Evolutionary conservation across 164 flowering plant genomes (phyloP).

Genomic region (Sextonia rubra): DNA sequence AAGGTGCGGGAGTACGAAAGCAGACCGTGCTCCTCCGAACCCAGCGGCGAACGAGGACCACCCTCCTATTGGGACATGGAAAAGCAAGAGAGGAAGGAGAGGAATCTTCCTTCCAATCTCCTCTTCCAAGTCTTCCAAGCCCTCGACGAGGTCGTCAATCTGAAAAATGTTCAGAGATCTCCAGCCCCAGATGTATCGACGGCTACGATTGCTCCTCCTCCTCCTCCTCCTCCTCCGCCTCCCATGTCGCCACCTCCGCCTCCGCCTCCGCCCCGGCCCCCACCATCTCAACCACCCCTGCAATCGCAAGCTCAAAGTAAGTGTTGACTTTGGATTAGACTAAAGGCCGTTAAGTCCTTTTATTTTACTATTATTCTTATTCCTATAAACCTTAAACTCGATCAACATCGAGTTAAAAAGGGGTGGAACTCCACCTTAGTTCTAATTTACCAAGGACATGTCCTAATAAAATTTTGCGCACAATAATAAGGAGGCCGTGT

Average conservation of each 20-base stretch:
- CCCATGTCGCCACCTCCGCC: slow-evolving; percentile 8
- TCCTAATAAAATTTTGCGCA: no score
- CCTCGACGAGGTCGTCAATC: slow-evolving; percentile 27
- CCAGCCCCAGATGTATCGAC: neutral
- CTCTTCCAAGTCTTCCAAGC: slow-evolving; percentile 25
- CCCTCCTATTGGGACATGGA: slow-evolving; percentile 35
- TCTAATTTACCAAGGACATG: no score
- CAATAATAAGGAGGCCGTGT: no score
- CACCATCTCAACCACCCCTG: slow-evolving; percentile 9
- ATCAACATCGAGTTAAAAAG: no score
- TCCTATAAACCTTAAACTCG: no score
- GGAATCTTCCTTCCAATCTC: slow-evolving; percentile 33
- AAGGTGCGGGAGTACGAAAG: slow-evolving; percentile 35
- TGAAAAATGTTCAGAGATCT: slow-evolving; percentile 6
- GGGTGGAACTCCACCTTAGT: no score
- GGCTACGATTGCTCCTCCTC: slow-evolving; percentile 2
- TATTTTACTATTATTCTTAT: no score
- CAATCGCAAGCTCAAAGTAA: slow-evolving; percentile 26
- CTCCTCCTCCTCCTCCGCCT: slow-evolving; percentile 8
- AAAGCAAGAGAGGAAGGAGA: slow-evolving; percentile 31
- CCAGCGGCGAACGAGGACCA: neutral
- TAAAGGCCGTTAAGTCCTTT: no score
- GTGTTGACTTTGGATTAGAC: no score
- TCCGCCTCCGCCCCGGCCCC: slow-evolving; percentile 10
- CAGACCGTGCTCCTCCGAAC: neutral